Percentiles rank a stretch among this genome's conserved stretches.
phyloP scores from a whole-genome alignment of 768 basidiomycete species.

The Grammothele lineata region DNA sequence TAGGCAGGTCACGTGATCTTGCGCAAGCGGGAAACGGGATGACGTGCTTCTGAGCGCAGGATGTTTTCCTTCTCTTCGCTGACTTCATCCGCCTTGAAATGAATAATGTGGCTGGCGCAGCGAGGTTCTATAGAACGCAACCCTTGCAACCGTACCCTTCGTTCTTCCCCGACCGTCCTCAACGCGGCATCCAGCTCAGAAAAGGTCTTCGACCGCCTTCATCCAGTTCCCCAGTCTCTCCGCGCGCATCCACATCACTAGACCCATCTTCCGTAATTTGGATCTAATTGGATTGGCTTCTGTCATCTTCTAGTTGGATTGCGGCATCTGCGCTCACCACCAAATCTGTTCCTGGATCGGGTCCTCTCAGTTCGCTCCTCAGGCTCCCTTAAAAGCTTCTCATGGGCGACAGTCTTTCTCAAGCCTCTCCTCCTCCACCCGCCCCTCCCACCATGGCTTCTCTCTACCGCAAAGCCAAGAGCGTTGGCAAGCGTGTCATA shows the following conservation, averaged over 20 bases:
- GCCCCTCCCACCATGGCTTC: constrained; percentile 31
- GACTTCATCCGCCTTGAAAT: not conserved
- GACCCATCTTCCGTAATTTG: not conserved
- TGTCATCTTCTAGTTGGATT: constrained; percentile 9
- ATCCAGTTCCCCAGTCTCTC: too few species aligned
- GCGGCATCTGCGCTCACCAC: constrained; percentile 9
- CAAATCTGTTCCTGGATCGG: constrained; percentile 9
- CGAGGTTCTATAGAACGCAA: too few species aligned
- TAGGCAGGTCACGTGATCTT: constrained; percentile 7
- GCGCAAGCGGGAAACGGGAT: constrained; percentile 9
- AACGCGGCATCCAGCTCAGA: too few species aligned
- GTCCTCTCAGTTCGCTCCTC: constrained; percentile 4
- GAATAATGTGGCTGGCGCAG: not conserved
- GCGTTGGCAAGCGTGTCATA: constrained; percentile 52
- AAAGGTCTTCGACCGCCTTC: too few species aligned
- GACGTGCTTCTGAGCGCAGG: constrained; percentile 12
- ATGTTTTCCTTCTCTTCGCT: constrained; percentile 6
- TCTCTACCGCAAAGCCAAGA: constrained; percentile 32
- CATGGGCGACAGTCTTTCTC: not conserved
- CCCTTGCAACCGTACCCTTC: too few species aligned
- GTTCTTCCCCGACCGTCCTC: too few species aligned
- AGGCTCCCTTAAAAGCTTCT: too few species aligned
- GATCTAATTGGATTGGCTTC: not conserved
- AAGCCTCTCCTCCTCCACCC: not conserved
- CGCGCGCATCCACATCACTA: too few species aligned